Evolutionary conservation across 148 eudicot species (phyloP), one percentile per base, ranked within the genome.

Genomic region (Camellia sinensis): DNA sequence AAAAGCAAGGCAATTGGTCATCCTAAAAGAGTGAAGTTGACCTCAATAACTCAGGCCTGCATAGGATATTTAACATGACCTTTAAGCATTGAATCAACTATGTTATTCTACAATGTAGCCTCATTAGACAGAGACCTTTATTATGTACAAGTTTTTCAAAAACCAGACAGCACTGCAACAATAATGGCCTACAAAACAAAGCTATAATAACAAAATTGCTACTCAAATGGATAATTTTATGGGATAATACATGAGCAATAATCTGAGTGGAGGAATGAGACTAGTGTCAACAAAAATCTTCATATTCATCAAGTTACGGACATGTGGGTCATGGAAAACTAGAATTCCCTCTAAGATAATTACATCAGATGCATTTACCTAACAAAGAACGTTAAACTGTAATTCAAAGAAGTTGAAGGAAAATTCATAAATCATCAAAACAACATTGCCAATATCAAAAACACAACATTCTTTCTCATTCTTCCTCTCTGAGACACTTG

Each of bases 211-310:
- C 22, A 22, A 5, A 40, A n/a, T n/a, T 29, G 7, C 44, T 7
- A 72, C 48, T 37, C 64, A 50, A 72, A 29, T 52, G 75, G 41
- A 64, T 4, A 6, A 11, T 52, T n/a, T 22, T 65, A 80, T 9
- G 44, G 65, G 65, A 15, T 41, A 56, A 45, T 19, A 50, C 40
- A 18, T 43, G n/a, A n/a, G 71, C 15, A 68, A 53, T 44, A 52
- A 68, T 15, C 73, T 63, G 46, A 78, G 61, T 46, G 37, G 76
- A 81, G 77, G 66, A 80, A 62, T n/a, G 8, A 50, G 54, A 95
- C 98, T 97, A 85, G 97, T 87, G 80, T 95, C 98, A 68, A 95
- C 98, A 87, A 95, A 95, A 78, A 95, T 91, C 93, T 95, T 95
- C 98, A 95, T 91, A 83, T 85, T 91, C 98, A 95, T 95, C 89